These are phyloP conservation scores for Hippophae gyantsensis DNA, from an alignment of 306 rosid species.

Conservation along the genomic window DNA sequence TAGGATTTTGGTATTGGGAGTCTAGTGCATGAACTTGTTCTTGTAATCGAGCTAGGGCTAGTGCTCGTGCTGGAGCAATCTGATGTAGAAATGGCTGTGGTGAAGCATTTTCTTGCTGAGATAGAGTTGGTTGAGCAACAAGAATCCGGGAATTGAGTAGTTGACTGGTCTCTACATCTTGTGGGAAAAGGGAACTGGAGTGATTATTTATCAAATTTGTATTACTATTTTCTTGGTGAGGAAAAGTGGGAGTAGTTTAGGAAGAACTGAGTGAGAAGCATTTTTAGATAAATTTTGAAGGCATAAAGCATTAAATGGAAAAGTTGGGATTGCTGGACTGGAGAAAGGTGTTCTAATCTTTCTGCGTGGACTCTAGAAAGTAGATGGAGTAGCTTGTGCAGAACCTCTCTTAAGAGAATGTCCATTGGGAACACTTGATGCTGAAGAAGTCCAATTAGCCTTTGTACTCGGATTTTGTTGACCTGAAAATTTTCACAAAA, in stretches of 20 bases:
- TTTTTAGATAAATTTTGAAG: not conserved
- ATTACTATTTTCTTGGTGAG: not conserved
- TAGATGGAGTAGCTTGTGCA: not conserved
- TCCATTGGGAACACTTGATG: not conserved
- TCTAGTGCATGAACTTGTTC: no score
- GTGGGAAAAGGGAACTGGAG: no score
- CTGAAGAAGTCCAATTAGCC: conserved; percentile 4
- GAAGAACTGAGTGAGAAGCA: not conserved
- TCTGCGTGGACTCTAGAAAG: not conserved
- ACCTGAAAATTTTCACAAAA: conserved; percentile 10
- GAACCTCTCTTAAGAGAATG: conserved; percentile 16
- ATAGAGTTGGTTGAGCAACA: not conserved
- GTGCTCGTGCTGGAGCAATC: not conserved
- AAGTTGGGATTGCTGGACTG: not conserved
- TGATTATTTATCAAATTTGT: no score
- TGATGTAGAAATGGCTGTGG: not conserved
- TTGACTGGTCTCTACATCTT: not conserved
- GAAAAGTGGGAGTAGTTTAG: not conserved
- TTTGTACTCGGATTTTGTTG: conserved; percentile 1
- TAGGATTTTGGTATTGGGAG: no score
- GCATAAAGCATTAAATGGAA: not conserved
- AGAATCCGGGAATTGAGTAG: not conserved
- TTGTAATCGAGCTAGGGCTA: no score
- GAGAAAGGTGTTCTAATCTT: conserved; percentile 3
- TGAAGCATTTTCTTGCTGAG: not conserved